phyloP scores from a whole-genome alignment of 2,329 filamentous ascomycete genomes.

The Triangularia verruculosa region DNA sequence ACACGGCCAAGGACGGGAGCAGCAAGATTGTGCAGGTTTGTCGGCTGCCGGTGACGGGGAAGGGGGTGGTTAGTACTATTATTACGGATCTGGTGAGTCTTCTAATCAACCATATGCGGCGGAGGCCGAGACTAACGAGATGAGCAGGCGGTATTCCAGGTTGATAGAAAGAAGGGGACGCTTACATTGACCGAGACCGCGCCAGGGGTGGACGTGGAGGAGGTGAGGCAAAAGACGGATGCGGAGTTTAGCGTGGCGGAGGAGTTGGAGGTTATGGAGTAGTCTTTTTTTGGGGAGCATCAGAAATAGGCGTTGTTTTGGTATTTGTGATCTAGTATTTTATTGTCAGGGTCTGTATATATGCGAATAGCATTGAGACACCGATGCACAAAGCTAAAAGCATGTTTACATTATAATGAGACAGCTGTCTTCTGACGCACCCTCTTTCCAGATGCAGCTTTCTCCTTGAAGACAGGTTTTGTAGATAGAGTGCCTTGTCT shows the following conservation, averaged over 20 bases:
- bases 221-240: slow-evolving; percentile 67
- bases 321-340: neutral
- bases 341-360: no score
- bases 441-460: no score
- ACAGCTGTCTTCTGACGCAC: no score
- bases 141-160: slow-evolving; percentile 64
- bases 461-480: no score
- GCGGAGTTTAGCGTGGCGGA: slow-evolving; percentile 64
- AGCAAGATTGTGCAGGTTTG: slow-evolving; percentile 66
- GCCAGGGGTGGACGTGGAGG: slow-evolving; percentile 64
- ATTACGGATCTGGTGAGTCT: slow-evolving; percentile 67
- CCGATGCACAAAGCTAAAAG: no score
- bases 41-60: slow-evolving; percentile 63
- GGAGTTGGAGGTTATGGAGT: slow-evolving; percentile 49
- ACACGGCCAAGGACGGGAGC: slow-evolving; percentile 65
- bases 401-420: no score
- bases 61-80: slow-evolving; percentile 65
- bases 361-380: no score
- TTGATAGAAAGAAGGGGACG: slow-evolving; percentile 58
- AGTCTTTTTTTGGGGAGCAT: slow-evolving; percentile 3
- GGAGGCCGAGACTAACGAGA: no score
- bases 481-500: no score
- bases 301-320: neutral
- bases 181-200: slow-evolving; percentile 69
- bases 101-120: no score